A percentile compares a stretch with the other conserved stretches of the same genome.
Conservation (phyloP, 257 asterid genomes). For the Jasminum sambac region DNA sequence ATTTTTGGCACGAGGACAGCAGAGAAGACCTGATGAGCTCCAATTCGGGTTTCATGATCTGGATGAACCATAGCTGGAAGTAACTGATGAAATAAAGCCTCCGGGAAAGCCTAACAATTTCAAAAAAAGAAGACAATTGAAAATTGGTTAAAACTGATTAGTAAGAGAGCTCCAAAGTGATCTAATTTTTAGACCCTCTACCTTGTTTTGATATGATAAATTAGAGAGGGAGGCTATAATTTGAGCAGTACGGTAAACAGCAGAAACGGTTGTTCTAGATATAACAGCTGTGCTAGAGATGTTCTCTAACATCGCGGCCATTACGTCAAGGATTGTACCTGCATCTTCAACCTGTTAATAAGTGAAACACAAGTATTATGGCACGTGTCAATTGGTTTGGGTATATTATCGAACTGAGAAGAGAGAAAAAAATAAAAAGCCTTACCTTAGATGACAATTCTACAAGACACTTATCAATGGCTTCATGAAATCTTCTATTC, state of each 20-base stretch:
- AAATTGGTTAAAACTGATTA: background rate
- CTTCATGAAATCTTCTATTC: slow-evolving; percentile 73
- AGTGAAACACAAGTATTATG: slow-evolving; percentile 16
- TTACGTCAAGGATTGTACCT: slow-evolving; percentile 81
- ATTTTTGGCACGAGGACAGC: slow-evolving; percentile 94
- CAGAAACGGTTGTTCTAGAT: slow-evolving; percentile 86
- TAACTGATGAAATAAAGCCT: slow-evolving; percentile 90
- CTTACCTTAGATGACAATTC: slow-evolving; percentile 76
- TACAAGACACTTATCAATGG: slow-evolving; percentile 84
- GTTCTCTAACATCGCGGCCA: slow-evolving; percentile 88
- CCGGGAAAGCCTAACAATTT: slow-evolving; percentile 80
- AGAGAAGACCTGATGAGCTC: slow-evolving; percentile 91
- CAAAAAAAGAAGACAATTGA: background rate
- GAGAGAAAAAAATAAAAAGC: background rate
- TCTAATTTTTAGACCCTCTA: slow-evolving; percentile 20
- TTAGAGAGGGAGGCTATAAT: slow-evolving; percentile 72
- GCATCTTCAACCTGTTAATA: slow-evolving; percentile 84
- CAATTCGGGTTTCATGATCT: slow-evolving; percentile 85
- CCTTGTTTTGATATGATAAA: slow-evolving; percentile 79
- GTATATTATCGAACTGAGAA: background rate
- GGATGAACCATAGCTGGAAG: slow-evolving; percentile 96
- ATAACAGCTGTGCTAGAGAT: slow-evolving; percentile 74
- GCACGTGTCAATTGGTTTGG: background rate
- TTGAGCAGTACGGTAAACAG: slow-evolving; percentile 83
- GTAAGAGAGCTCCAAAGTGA: background rate